Evolutionary conservation across 306 rosid genomes (phyloP), one percentile per base, ranked within the genome.

Genomic region (Prunus salicina): DNA sequence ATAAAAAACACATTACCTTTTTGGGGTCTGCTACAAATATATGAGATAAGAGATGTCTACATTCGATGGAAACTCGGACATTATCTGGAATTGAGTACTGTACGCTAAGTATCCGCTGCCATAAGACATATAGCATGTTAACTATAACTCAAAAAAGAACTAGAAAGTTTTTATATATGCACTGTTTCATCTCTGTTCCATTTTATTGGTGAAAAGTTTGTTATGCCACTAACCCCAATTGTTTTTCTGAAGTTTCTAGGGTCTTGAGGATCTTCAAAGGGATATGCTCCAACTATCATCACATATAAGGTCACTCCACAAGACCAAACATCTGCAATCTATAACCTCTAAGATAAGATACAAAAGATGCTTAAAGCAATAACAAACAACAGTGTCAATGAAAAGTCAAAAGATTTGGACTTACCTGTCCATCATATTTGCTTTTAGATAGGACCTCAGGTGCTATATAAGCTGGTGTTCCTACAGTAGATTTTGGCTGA

Each of bases 251-350:
- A 91, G 90, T 93, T 86, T 71, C 78, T 87, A 14, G 98, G 93
- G 76, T 91, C 96, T 41, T 75, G 87, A 5, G 91, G 89, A 77
- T 93, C 95, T 86, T 89, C 95, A 82, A 93, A 93, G 34, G 96
- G 98, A 85, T 93, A 93, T 51, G 90, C 87, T 43, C 98, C 98
- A n/a, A 84, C 83, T 67, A 91, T 75, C 98, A 93, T 93, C 81
- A 93, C 98, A 71, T 82, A 91, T 76, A 93, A 85, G 76, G 98
- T 91, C 76, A 93, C 98, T 60, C 98, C 98, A 82, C 98, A 91
- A 61, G 98, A 93, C 96, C 98, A 93, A 82, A 93, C 95, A 83
- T 93, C 98, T 81, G 98, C 93, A 82, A 91, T 82, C 98, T 93
- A 75, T 76, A 77, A 56, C 74, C 53, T 71, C 41, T 68, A 47